Evolutionary conservation across 1,284 basidiomycete genomes (phyloP).

Genomic region (Cutaneotrichosporon cutaneum): DNA sequence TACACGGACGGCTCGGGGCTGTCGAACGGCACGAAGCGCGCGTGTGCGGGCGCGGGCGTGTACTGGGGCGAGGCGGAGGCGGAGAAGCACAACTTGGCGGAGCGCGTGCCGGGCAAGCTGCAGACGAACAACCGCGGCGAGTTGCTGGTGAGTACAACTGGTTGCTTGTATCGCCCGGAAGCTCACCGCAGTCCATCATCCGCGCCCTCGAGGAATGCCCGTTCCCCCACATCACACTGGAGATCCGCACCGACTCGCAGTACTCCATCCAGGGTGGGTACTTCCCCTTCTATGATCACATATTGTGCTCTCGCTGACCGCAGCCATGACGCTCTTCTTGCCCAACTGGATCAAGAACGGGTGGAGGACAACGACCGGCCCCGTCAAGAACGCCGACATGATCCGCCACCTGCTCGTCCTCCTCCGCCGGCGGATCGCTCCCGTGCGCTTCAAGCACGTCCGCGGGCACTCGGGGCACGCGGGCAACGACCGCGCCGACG

Average conservation of each 20-base stretch:
- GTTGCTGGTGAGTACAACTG: constrained; percentile 39
- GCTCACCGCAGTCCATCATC: constrained; percentile 46
- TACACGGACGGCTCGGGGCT: constrained; percentile 50
- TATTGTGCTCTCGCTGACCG: constrained; percentile 15
- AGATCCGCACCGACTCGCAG: constrained; percentile 53
- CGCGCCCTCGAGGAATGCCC: constrained; percentile 51
- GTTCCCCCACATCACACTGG: constrained; percentile 47
- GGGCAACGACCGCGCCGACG: constrained; percentile 52
- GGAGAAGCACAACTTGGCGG: constrained; percentile 39
- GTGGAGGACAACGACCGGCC: constrained; percentile 32
- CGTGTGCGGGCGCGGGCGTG: constrained; percentile 50
- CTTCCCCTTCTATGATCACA: neutral
- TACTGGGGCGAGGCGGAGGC: constrained; percentile 49
- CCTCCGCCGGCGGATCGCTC: constrained; percentile 32
- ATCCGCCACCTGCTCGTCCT: constrained; percentile 51
- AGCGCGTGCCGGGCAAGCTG: constrained; percentile 46
- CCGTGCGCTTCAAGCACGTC: constrained; percentile 49
- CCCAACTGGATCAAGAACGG: constrained; percentile 47
- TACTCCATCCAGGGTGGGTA: constrained; percentile 51
- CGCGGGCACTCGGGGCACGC: constrained; percentile 44
- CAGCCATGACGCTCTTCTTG: constrained; percentile 50
- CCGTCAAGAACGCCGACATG: constrained; percentile 51
- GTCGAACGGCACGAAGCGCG: constrained; percentile 44
- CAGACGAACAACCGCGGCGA: constrained; percentile 56
- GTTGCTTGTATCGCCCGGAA: too few species aligned